Conservation (phyloP, 2,329 filamentous ascomycete genomes). For the Ilyonectria mors-panacis region DNA sequence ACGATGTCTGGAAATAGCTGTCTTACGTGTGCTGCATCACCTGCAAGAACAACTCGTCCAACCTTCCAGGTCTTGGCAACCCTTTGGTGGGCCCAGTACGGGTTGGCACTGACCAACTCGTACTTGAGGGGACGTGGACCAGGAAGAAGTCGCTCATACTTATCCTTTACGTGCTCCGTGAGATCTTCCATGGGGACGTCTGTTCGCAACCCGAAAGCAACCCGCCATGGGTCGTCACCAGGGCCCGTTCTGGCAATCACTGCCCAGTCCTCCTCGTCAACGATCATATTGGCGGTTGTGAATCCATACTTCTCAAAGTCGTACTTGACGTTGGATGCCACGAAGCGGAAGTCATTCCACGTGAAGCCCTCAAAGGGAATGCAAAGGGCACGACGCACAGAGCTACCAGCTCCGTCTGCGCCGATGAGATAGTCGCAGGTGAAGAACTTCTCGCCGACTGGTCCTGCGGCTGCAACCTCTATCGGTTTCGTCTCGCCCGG, state of each 20-base stretch:
- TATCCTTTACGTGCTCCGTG: background rate
- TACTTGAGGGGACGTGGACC: slow-evolving; percentile 1
- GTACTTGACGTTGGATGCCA: slow-evolving; percentile 15
- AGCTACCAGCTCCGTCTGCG: slow-evolving; percentile 3
- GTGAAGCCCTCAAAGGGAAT: slow-evolving; percentile 22
- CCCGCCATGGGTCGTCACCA: background rate
- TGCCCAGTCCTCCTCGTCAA: slow-evolving; percentile 15
- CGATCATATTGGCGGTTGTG: slow-evolving; percentile 11
- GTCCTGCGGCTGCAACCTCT: background rate
- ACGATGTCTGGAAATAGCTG: background rate
- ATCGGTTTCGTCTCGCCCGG: background rate
- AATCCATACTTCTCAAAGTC: slow-evolving; percentile 19
- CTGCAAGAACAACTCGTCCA: slow-evolving; percentile 6
- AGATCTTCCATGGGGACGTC: background rate
- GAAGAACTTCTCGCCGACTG: slow-evolving; percentile 3
- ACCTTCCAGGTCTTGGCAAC: background rate
- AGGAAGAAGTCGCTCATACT: background rate
- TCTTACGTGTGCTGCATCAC: slow-evolving; percentile 8
- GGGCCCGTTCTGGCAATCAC: slow-evolving; percentile 7
- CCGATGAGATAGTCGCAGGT: slow-evolving; percentile 9
- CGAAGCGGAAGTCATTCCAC: slow-evolving; percentile 17
- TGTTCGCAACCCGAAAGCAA: slow-evolving; percentile 4
- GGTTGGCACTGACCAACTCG: background rate
- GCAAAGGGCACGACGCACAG: slow-evolving; percentile 7
- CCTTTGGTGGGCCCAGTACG: slow-evolving; percentile 7